Evolutionary conservation across 352 stramenopile genomes (phyloP), one percentile per base, ranked within the genome.

Genomic region (Globisporangium splendens): DNA sequence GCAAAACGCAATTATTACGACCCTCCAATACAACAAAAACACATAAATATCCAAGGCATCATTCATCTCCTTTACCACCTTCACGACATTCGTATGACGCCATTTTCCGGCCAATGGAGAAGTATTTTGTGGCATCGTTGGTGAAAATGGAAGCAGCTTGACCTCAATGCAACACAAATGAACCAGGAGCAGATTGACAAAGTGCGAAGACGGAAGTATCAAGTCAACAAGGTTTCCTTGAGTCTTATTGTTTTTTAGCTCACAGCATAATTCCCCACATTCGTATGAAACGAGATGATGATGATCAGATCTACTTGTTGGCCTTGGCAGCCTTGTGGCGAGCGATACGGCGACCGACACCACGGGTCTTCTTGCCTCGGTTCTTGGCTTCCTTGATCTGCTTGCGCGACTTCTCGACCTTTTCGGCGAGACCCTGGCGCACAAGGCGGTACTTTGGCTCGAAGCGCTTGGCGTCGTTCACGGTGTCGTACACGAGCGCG

Each of bases 341-440:
- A 69, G 96, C 96, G 75, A 99, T 98, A 78, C 93, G 95, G 61
- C 95, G 93, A 67, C 97, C 97, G 28, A 98, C 97, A 91, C 97
- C 97, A 62, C 96, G 94, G 56, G 98, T 74, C 93, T 99, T 99
- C 86, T 98, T 97, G 68, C 68, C 91, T 62, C 97, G 96, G 86
- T 99, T 99, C 95, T 99, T 99, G 66, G 92, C 87, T 77, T 99
- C 97, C 93, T 99, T 99, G 82, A 99, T 99, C 73, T 98, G 96
- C 90, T 99, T 99, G 68, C 97, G 88, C 59, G 93, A 98, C 61
- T 83, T 96, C 79, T 99, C 96, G 64, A 98, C 96, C 88, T 98
- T 98, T 59, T 98, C 88, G 42, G 82, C 70, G 56, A 95, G 78
- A 62, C 86, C 86, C 72, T 95, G 84, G 68, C 89, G 92, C 47